These are phyloP conservation scores for Rhinocladiella similis DNA, from an alignment of 2,329 filamentous ascomycete species.

Conservation along the genomic window DNA sequence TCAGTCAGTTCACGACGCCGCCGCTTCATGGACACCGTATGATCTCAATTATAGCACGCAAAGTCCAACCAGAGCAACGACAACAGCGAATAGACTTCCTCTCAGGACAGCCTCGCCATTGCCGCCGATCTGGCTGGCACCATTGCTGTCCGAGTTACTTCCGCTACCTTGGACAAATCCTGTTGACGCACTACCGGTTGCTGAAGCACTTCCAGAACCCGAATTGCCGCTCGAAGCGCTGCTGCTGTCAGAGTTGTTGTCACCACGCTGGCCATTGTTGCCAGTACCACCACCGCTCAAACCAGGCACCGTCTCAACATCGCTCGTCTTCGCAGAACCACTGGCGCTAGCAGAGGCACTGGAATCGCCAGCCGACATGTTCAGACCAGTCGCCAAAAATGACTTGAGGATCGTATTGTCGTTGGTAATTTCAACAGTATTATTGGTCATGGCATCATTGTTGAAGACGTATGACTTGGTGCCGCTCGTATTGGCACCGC, in stretches of 20 bases:
- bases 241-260: conserved; percentile 30
- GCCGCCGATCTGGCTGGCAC: conserved; percentile 19
- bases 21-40: no score
- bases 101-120: conserved; percentile 41
- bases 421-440: conserved; percentile 73
- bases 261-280: conserved; percentile 29
- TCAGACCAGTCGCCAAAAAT: conserved; percentile 74
- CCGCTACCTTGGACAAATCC: conserved; percentile 30
- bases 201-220: conserved; percentile 11
- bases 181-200: conserved; percentile 25
- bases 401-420: conserved; percentile 75
- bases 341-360: conserved; percentile 33
- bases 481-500: conserved; percentile 62
- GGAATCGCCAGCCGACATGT: conserved; percentile 58
- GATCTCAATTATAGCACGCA: conserved; percentile 40
- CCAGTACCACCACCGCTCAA: conserved; percentile 53
- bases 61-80: conserved; percentile 48
- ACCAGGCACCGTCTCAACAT: conserved; percentile 48
- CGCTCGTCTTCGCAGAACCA: conserved; percentile 35
- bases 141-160: conserved; percentile 16
- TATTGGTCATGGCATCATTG: conserved; percentile 65
- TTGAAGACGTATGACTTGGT: conserved; percentile 74
- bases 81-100: conserved; percentile 48
- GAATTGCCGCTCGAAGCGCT: conserved; percentile 1
- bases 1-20: no score